Evolutionary conservation across 2,329 filamentous ascomycete genomes (phyloP).

Genomic region (Talaromyces rugulosus): DNA sequence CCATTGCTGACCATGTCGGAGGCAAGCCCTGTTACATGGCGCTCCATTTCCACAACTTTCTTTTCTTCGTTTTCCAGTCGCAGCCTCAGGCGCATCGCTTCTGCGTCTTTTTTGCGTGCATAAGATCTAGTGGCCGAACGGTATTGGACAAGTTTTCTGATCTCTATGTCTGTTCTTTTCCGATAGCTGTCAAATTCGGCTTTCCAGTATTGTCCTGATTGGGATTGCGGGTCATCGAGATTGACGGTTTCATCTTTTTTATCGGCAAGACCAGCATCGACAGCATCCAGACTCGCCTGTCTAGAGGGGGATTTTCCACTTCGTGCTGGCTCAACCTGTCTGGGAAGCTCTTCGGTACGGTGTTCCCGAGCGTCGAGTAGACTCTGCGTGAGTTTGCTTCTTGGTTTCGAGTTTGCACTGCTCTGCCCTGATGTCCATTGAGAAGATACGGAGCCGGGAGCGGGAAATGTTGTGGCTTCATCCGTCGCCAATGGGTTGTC

Average conservation of each 20-base stretch:
- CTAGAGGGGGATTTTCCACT: conserved; percentile 14
- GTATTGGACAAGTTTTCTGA: conserved; percentile 58
- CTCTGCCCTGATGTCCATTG: conserved; percentile 35
- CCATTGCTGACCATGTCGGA: conserved; percentile 33
- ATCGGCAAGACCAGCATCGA: conserved; percentile 21
- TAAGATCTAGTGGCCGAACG: conserved; percentile 57
- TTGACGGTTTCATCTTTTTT: conserved; percentile 50
- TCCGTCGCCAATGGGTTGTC: conserved; percentile 39
- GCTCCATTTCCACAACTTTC: conserved; percentile 42
- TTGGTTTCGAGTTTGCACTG: conserved; percentile 29
- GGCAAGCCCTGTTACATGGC: conserved; percentile 38
- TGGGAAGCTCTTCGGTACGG: conserved; percentile 17
- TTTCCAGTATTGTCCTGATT: conserved; percentile 61
- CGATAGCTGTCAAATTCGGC: conserved; percentile 57
- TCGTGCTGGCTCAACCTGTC: conserved; percentile 19
- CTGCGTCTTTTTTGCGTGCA: conserved; percentile 56
- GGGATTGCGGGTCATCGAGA: conserved; percentile 51
- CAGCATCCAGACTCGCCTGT: conserved; percentile 11
- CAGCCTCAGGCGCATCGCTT: conserved; percentile 49
- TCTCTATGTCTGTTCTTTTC: conserved; percentile 54
- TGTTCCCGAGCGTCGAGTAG: conserved; percentile 36
- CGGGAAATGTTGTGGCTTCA: conserved; percentile 44
- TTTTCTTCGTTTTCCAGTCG: conserved; percentile 50
- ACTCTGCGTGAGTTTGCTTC: conserved; percentile 39
- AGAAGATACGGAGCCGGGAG: conserved; percentile 44